Base-by-base conservation (phyloP, 2,329 filamentous ascomycete species). In the Corynespora cassiicola region DNA sequence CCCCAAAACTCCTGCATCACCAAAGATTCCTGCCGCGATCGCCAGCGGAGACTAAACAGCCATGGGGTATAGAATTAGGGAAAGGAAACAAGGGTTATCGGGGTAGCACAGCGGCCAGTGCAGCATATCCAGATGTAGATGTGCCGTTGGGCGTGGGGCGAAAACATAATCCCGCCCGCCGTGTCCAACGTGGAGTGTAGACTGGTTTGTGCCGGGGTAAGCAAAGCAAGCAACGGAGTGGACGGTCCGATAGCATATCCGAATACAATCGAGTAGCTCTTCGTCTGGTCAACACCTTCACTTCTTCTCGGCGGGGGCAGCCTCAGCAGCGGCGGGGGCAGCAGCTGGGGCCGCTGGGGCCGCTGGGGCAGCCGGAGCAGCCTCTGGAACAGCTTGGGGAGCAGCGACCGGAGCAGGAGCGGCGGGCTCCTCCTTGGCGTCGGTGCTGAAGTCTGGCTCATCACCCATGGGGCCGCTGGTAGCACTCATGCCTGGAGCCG, bases 401-500 rank as follows among this genome's bases (percentile, higher is more conserved):
- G 41, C 37, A 24, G 50, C 28, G 6, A 41, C 32, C 7, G 37
- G 36, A 31, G 51, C 39, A n/a, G 48, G 34, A 23, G 45, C 43
- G 6, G 54, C 40, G 3, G 49, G 36, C 27, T 48, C 33, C 6
- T 52, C 47, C 47, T 58, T 56, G 7, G 48, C 46, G 8, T 58
- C 54, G 12, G 49, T 45, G 17, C 42, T 43, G 24, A 67, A 63
- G 36, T 58, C 52, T 17, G 56, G 57, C 33, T 65, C 53, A 16
- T 66, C 64, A 24, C 51, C 54, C 53, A 70, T 41, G 7, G 66
- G 66, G 11, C 66, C 66, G 21, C 63, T 68, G 7, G 66, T 70
- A 9, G 66, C 66, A 22, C 63, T 68, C 66, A 69, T 69, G 21
- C 65, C 65, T 12, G 61, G 61, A 15, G 63, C 63, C 16, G 58